Base-by-base conservation (phyloP, 225 moss, liverwort and hornwort genomes). In the Ulota crispa region DNA sequence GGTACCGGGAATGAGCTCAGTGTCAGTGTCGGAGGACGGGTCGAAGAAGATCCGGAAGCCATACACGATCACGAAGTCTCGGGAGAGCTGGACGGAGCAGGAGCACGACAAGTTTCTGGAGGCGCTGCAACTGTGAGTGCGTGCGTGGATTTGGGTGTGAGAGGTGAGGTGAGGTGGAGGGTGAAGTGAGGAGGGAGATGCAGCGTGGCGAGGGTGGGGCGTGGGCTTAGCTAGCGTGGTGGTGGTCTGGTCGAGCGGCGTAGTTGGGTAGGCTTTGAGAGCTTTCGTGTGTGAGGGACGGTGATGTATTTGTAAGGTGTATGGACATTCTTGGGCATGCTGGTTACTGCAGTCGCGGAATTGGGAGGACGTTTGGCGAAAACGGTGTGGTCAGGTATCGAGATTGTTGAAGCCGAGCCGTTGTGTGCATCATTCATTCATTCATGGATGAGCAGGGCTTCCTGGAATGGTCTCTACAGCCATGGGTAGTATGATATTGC, bases 1-100 rank as follows among this genome's bases (percentile, higher is more conserved):
- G 56, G 65, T 89, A 28, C 87, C 88, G 81, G 88, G 85, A 72
- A 91, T 89, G 83, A 88, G 83, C 86, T 83, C 91, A 39, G 55
- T 26, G 24, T 81, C 88, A 14, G 21, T 89, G 30, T 94, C 95
- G n/a, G 98, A 99, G 62, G 98, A 99, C 28, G 93, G 92, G 9
- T 93, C 92, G 4, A 99, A 93, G 69, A 99, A 99, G 92, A 92
- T 99, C 37, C 93, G 99, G 5, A 99, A 99, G 78, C 94, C 99
- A 32, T 99, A 99, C 79, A 96, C 96, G 68, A 99, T 99, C 81
- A 99, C 99, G 14, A 99, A 99, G 91, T 93, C 96, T 26, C 89
- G 99, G 68, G 99, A 99, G 83, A 99, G 99, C 87, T 99, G 99
- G 99, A 96, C 99, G 30, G 99, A 99, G 89, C 93, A 99, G 86